Conservation (phyloP, 352 stramenopile species). For the Phytophthora pistaciae region DNA sequence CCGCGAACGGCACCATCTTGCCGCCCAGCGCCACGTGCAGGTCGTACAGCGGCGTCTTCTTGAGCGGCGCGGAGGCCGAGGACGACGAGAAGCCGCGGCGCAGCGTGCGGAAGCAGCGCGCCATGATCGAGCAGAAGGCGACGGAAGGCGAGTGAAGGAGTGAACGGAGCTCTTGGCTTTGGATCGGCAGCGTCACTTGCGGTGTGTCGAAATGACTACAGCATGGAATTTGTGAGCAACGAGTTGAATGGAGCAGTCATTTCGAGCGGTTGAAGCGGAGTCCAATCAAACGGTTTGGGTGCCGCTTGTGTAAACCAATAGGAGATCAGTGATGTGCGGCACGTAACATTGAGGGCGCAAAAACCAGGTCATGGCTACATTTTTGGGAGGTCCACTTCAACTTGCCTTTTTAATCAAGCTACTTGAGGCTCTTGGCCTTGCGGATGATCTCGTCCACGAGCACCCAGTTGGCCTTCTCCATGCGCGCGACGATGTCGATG, state of each 20-base stretch:
- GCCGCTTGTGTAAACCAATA: neutral
- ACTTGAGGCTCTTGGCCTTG: conserved; percentile 74
- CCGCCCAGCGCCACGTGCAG: conserved; percentile 78
- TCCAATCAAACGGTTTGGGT: neutral
- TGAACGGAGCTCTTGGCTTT: conserved; percentile 2
- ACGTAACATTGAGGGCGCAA: neutral
- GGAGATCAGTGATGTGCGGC: neutral
- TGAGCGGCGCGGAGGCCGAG: conserved; percentile 47
- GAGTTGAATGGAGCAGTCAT: neutral
- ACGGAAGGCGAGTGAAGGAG: conserved; percentile 12
- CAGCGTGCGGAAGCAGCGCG: conserved; percentile 8
- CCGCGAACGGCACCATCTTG: conserved; percentile 97
- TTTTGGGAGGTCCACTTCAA: neutral
- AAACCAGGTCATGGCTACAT: conserved; percentile 14
- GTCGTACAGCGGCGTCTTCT: conserved; percentile 85
- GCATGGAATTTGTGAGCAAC: neutral
- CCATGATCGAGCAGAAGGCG: conserved; percentile 4
- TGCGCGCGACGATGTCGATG: conserved; percentile 69
- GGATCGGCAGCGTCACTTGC: neutral
- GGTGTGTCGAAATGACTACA: neutral
- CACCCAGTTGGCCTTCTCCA: conserved; percentile 73
- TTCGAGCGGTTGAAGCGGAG: neutral
- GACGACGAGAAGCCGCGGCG: conserved; percentile 36
- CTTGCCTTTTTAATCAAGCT: neutral
- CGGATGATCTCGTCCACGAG: conserved; percentile 75